Conservation (phyloP, 2,329 filamentous ascomycete genomes). For the Curvularia eragrostidis region DNA sequence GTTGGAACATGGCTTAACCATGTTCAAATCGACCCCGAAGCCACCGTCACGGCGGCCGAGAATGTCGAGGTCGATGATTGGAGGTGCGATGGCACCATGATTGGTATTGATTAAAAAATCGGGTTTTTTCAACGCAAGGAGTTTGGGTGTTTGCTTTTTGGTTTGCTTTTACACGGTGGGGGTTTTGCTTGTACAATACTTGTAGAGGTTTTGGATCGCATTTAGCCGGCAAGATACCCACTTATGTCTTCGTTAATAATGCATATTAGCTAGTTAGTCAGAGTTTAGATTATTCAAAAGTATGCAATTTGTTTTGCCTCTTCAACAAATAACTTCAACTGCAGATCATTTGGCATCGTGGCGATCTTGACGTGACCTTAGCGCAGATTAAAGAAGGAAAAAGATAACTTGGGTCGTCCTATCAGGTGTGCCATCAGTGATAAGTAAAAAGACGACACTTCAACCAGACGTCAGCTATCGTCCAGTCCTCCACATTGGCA, state of each 20-base stretch:
- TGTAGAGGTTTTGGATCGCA: constrained; percentile 21
- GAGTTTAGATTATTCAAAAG: constrained; percentile 4
- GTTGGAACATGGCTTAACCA: constrained; percentile 51
- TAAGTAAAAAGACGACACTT: neutral
- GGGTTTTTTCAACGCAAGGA: constrained; percentile 9
- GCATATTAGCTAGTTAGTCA: constrained; percentile 10
- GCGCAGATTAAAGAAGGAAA: too few relatives aligned
- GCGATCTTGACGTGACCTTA: neutral
- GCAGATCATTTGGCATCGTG: too few relatives aligned
- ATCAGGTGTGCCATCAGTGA: too few relatives aligned
- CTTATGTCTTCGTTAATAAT: constrained; percentile 17
- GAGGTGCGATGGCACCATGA: constrained; percentile 45
- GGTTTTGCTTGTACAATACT: constrained; percentile 14
- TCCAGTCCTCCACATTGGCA: neutral
- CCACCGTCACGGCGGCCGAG: constrained; percentile 41
- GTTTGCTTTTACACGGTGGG: constrained; percentile 2
- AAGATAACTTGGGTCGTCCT: neutral
- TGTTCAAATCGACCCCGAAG: constrained; percentile 46
- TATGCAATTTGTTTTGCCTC: neutral
- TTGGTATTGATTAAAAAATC: constrained; percentile 41
- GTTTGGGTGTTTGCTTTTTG: constrained; percentile 12
- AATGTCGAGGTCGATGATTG: constrained; percentile 48
- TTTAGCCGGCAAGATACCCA: constrained; percentile 23
- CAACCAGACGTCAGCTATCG: neutral
- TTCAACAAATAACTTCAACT: neutral